Base-by-base conservation (phyloP, 2,329 filamentous ascomycete species). In the Aspergillus spinulosporus region DNA sequence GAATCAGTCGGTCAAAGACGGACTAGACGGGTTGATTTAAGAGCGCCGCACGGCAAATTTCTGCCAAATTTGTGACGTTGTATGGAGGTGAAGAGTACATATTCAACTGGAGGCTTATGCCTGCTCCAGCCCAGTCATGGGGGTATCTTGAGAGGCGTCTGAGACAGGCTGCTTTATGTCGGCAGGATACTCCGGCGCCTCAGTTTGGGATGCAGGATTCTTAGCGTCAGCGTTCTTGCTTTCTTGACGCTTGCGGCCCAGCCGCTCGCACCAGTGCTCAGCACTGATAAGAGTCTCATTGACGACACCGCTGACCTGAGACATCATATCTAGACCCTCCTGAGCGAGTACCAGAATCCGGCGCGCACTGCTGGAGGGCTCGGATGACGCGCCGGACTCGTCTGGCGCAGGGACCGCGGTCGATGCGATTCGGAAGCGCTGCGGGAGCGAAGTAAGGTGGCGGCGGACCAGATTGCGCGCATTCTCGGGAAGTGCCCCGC, bases 251-350 rank as follows among this genome's bases (percentile, higher is more conserved):
- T 78, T 74, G 36, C 80, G 79, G 8, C 89, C 90, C 57, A 96
- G 79, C 15, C 87, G 81, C 57, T 92, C 88, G 62, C 93, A 90
- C 94, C 94, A 97, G 64, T 88, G 85, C 73, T 97, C 93, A 0
- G 94, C 94, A 65, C 89, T 94, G 54, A 89, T 84, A 52, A 97
- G 88, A 0, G 94, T 97, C 52, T 91, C 89, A 64, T 95, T 90
- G 6, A 97, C 82, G 1, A 97, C 90, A 4, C 87, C 86, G 40
- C 87, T 94, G 49, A 99, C 91, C 71, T 97, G 92, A 1, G 86
- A 84, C 82, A 97, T 92, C 88, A 97, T 96, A 64, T 97, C 92
- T 11, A 97, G 79, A 0, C 92, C 91, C 71, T 97, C 93, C 66
- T 88, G 89, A 5, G 93, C 93, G 50, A 97, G 84, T 1, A 94